Evolutionary conservation across 2,329 filamentous ascomycete genomes (phyloP).

Genomic region (Ophiostoma sp.): DNA sequence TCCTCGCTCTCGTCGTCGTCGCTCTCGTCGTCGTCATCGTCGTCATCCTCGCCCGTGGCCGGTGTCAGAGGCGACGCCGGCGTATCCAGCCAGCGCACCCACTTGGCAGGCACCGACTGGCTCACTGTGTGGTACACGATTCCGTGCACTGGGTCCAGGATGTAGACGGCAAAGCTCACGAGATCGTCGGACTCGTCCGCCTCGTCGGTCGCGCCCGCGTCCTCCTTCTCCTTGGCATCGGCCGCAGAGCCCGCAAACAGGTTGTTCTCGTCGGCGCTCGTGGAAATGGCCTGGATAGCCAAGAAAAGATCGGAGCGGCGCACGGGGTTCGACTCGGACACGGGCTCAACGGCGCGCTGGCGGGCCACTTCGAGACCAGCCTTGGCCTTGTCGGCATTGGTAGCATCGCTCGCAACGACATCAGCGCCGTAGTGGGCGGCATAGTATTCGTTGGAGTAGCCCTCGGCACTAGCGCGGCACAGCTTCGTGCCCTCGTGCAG

Average conservation of each 20-base stretch:
- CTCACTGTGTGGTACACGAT: slow-evolving; percentile 81
- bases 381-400: slow-evolving; percentile 17
- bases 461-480: slow-evolving; percentile 80
- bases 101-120: slow-evolving; percentile 75
- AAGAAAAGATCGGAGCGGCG: slow-evolving; percentile 93
- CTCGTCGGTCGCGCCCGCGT: slow-evolving; percentile 54
- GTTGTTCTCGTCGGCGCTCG: slow-evolving; percentile 38
- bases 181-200: slow-evolving; percentile 61
- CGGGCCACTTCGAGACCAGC: slow-evolving; percentile 71
- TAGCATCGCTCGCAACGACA: slow-evolving; percentile 33
- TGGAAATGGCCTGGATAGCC: slow-evolving; percentile 74
- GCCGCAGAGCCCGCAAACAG: slow-evolving; percentile 55
- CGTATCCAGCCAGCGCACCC: slow-evolving; percentile 88
- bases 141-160: slow-evolving; percentile 83
- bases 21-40: slow-evolving; percentile 15
- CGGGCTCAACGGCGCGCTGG: slow-evolving; percentile 68
- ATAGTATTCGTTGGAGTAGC: slow-evolving; percentile 82
- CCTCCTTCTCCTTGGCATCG: slow-evolving; percentile 50
- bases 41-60: slow-evolving; percentile 34
- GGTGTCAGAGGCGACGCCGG: slow-evolving; percentile 55
- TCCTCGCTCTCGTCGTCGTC: slow-evolving; percentile 32
- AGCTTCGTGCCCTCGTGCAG: slow-evolving; percentile 85
- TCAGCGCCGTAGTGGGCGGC: slow-evolving; percentile 59
- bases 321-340: slow-evolving; percentile 82
- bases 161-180: slow-evolving; percentile 72